Evolutionary conservation across 352 stramenopile species (phyloP).

Genomic region (Phytophthora meadii): DNA sequence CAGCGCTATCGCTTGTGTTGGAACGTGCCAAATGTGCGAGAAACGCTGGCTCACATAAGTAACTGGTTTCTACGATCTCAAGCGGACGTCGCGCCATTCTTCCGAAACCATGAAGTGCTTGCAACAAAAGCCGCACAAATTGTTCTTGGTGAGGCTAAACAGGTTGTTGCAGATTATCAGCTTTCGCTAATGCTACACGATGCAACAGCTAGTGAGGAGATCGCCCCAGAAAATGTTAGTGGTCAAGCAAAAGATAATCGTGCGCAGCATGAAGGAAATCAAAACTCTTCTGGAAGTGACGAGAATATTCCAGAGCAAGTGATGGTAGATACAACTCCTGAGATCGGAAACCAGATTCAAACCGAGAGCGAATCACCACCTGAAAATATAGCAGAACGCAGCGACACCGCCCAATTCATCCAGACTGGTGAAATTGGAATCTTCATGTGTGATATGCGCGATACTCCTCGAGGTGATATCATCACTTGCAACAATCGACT

Average conservation of each 20-base stretch:
- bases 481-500: constrained; percentile 80
- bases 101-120: constrained; percentile 43
- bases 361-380: constrained; percentile 1
- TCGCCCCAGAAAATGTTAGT: not conserved
- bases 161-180: constrained; percentile 68
- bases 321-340: not conserved
- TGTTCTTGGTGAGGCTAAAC: constrained; percentile 55
- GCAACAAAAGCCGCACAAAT: constrained; percentile 40
- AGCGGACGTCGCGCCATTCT: constrained; percentile 68
- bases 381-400: not conserved
- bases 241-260: not conserved
- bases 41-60: constrained; percentile 64
- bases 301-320: not conserved
- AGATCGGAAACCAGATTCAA: constrained; percentile 2
- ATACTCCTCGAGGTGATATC: constrained; percentile 31
- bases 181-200: constrained; percentile 44
- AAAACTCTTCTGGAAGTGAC: not conserved
- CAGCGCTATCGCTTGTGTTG: constrained; percentile 73
- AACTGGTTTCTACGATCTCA: constrained; percentile 75
- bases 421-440: constrained; percentile 58
- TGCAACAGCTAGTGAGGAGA: not conserved
- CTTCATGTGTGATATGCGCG: constrained; percentile 74
- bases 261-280: not conserved
- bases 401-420: constrained; percentile 43
- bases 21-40: constrained; percentile 70